These are phyloP conservation scores for Botryosphaeria agaves DNA, from an alignment of 2,329 filamentous ascomycete genomes.

Conservation along the genomic window DNA sequence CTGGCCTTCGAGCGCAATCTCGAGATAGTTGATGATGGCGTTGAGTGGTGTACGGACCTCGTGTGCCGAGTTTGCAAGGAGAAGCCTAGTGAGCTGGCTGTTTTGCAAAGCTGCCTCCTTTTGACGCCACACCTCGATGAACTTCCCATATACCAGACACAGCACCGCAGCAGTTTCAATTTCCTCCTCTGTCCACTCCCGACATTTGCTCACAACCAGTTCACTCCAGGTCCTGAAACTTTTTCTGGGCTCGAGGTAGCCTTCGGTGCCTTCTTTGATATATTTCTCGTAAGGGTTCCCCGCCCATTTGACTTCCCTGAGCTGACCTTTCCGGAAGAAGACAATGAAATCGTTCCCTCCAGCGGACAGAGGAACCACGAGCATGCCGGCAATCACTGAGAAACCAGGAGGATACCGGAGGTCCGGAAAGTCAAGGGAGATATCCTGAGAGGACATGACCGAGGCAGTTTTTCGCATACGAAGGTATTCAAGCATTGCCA, in stretches of 20 bases:
- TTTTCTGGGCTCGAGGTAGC: slow-evolving; percentile 59
- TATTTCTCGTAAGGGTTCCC: slow-evolving; percentile 74
- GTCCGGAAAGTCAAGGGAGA: slow-evolving; percentile 63
- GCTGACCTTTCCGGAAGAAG: slow-evolving; percentile 67
- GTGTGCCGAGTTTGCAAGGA: slow-evolving; percentile 78
- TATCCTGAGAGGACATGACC: slow-evolving; percentile 62
- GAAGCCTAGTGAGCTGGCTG: slow-evolving; percentile 59
- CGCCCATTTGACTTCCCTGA: slow-evolving; percentile 67
- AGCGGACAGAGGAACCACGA: slow-evolving; percentile 65
- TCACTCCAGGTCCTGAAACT: slow-evolving; percentile 74
- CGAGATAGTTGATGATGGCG: slow-evolving; percentile 86
- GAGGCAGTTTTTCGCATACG: slow-evolving; percentile 57
- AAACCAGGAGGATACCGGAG: slow-evolving; percentile 67
- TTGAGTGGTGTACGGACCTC: slow-evolving; percentile 84
- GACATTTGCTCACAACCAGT: slow-evolving; percentile 62
- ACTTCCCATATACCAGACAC: slow-evolving; percentile 74
- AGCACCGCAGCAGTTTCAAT: slow-evolving; percentile 77
- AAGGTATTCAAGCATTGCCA: slow-evolving; percentile 74
- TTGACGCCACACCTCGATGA: slow-evolving; percentile 85
- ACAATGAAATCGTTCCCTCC: slow-evolving; percentile 74
- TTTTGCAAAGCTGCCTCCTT: slow-evolving; percentile 73
- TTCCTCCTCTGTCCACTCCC: slow-evolving; percentile 80
- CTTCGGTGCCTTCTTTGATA: slow-evolving; percentile 52
- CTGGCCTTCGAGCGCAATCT: slow-evolving; percentile 70
- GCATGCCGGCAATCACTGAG: slow-evolving; percentile 54